Evolutionary conservation across 1,139 yeast species (phyloP).

Genomic region (Tardiomyces depauwii): DNA sequence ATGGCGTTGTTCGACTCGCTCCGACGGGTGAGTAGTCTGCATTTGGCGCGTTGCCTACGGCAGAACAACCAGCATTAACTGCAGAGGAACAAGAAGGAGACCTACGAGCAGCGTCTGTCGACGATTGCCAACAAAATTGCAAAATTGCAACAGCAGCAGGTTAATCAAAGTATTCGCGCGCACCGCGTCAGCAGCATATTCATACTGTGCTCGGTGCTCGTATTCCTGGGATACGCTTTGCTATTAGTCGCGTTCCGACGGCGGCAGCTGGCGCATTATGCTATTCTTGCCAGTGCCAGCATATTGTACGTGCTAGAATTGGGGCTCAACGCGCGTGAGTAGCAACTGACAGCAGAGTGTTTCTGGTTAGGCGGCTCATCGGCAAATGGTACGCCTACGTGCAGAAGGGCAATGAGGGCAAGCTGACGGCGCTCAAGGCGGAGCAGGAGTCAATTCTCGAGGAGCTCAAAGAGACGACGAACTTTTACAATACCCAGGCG

Average conservation of each 20-base stretch:
- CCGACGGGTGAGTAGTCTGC: neutral
- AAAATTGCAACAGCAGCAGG: constrained; percentile 13
- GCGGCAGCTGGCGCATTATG: constrained; percentile 5
- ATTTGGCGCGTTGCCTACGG: too few species aligned
- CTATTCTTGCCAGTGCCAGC: constrained; percentile 11
- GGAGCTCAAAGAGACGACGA: constrained; percentile 67
- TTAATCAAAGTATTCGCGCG: constrained; percentile 12
- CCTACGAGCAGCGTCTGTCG: constrained; percentile 22
- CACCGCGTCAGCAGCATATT: constrained; percentile 21
- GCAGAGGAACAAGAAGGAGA: neutral
- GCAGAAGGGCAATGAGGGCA: constrained; percentile 13
- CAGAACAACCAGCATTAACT: too few species aligned
- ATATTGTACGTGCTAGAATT: constrained; percentile 1
- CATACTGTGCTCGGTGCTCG: constrained; percentile 18
- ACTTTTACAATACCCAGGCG: constrained; percentile 66
- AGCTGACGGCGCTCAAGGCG: constrained; percentile 32
- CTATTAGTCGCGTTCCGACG: constrained; percentile 8
- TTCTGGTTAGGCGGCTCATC: constrained; percentile 11
- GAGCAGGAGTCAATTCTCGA: constrained; percentile 54
- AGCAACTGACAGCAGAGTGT: neutral
- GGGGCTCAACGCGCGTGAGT: neutral
- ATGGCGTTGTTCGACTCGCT: neutral
- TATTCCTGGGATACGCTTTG: constrained; percentile 16
- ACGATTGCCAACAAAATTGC: constrained; percentile 17
- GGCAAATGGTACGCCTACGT: constrained; percentile 3